Conservation (phyloP, 177 flowering plant species). For the Vitis hybrid region DNA sequence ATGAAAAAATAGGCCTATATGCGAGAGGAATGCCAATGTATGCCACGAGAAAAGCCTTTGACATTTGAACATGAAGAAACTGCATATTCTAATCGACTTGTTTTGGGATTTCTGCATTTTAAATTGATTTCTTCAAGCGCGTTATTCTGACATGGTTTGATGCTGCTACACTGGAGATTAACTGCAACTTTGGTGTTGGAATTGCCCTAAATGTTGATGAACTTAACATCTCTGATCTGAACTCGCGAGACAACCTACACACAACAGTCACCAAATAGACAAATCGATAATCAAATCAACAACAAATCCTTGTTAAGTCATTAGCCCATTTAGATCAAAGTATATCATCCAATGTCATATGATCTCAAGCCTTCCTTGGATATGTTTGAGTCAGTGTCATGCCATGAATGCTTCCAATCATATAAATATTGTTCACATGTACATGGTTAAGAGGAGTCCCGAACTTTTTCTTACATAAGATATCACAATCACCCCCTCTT, state of each 20-base stretch:
- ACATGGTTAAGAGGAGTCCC: too few relatives aligned
- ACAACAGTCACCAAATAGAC: background rate
- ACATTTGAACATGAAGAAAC: slow-evolving; percentile 29
- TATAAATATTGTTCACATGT: too few relatives aligned
- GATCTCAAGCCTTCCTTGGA: too few relatives aligned
- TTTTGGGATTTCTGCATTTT: background rate
- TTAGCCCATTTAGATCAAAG: too few relatives aligned
- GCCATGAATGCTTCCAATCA: too few relatives aligned
- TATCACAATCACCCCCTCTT: too few relatives aligned
- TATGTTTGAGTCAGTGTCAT: too few relatives aligned
- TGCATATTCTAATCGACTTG: slow-evolving; percentile 5
- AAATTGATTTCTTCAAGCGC: slow-evolving; percentile 31
- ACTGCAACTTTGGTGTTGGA: slow-evolving; percentile 32
- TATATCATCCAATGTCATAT: too few relatives aligned
- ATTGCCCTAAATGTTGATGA: slow-evolving; percentile 28
- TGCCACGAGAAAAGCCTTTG: slow-evolving; percentile 25
- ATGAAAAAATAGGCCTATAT: slow-evolving; percentile 1
- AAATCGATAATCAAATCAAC: too few relatives aligned
- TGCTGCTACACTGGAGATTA: slow-evolving; percentile 26
- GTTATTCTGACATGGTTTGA: slow-evolving; percentile 26
- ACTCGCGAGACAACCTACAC: slow-evolving; percentile 19
- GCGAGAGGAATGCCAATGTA: slow-evolving; percentile 32
- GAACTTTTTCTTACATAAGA: too few relatives aligned
- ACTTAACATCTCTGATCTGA: slow-evolving; percentile 30
- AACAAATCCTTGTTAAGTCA: too few relatives aligned